A percentile compares a stretch with the other conserved stretches of the same genome.
Conservation (phyloP, 2,329 filamentous ascomycete species). For the Arthrobotrys musiformis region DNA sequence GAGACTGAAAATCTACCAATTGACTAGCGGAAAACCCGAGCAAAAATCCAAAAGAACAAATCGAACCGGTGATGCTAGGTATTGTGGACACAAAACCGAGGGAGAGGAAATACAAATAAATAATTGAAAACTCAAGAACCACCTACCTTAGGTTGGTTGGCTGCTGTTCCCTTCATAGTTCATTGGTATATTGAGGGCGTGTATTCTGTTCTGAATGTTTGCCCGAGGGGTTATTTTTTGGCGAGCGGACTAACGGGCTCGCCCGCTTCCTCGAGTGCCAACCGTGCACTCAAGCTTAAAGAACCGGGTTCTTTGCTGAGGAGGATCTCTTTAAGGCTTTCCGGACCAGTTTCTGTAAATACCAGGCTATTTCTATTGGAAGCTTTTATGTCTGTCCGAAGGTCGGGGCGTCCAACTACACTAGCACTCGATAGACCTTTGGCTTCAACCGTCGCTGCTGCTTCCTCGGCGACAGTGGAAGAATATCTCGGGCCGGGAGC, state of each 20-base stretch:
- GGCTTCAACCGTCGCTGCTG: constrained; percentile 44
- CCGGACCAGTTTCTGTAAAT: constrained; percentile 35
- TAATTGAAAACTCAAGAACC: neutral
- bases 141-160: neutral
- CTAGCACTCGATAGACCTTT: constrained; percentile 43
- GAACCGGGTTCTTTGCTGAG: constrained; percentile 36
- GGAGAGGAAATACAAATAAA: neutral
- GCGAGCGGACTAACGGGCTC: neutral
- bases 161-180: neutral
- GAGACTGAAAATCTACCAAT: neutral
- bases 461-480: constrained; percentile 46
- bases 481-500: constrained; percentile 42
- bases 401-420: constrained; percentile 42
- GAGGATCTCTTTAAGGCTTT: constrained; percentile 44
- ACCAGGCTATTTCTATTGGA: constrained; percentile 41
- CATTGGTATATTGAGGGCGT: neutral
- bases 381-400: constrained; percentile 15
- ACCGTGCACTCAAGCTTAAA: constrained; percentile 35
- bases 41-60: constrained; percentile 13
- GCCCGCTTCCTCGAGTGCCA: constrained; percentile 38
- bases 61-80: constrained; percentile 30
- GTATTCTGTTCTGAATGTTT: no score
- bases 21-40: neutral
- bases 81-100: constrained; percentile 1
- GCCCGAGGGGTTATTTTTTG: constrained; percentile 24